Conservation (phyloP, 805 yeast genomes). For the Yamadazyma akitaensis region DNA sequence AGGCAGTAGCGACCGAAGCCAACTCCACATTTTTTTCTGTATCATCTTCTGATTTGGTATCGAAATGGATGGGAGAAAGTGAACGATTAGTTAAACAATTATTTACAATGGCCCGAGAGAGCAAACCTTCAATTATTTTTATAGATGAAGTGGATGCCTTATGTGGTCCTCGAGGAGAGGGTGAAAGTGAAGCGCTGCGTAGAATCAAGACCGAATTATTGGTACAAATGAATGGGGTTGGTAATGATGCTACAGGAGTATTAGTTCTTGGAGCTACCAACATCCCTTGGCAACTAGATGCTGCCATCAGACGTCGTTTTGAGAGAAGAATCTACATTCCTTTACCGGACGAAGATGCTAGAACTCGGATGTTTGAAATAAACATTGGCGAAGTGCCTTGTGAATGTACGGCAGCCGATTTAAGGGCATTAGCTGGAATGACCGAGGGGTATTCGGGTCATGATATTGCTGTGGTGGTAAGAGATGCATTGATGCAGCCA, state of each 20-base stretch:
- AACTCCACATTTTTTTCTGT: slow-evolving; percentile 95
- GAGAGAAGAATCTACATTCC: slow-evolving; percentile 94
- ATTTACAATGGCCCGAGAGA: slow-evolving; percentile 94
- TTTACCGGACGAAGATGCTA: slow-evolving; percentile 88
- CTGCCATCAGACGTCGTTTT: slow-evolving; percentile 95
- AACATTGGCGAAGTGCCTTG: slow-evolving; percentile 92
- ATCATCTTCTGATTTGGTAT: slow-evolving; percentile 91
- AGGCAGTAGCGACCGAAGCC: slow-evolving; percentile 98
- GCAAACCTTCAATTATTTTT: slow-evolving; percentile 91
- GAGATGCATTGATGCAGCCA: slow-evolving; percentile 98
- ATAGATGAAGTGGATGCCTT: slow-evolving; percentile 98
- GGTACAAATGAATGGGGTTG: slow-evolving; percentile 99
- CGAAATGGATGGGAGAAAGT: slow-evolving; percentile 99
- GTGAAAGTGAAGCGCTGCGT: slow-evolving; percentile 94
- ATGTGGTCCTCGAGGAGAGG: slow-evolving; percentile 98
- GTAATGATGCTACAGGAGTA: slow-evolving; percentile 90
- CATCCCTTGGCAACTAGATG: slow-evolving; percentile 98
- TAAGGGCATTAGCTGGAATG: slow-evolving; percentile 77
- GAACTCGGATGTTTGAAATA: slow-evolving; percentile 90
- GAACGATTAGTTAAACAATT: slow-evolving; percentile 94
- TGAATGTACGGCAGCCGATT: slow-evolving; percentile 68
- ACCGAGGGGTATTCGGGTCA: slow-evolving; percentile 98
- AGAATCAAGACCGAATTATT: slow-evolving; percentile 93
- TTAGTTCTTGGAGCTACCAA: slow-evolving; percentile 95
- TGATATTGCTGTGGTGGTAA: slow-evolving; percentile 92